These are phyloP conservation scores for Phyllostachys edulis DNA, from an alignment of 176 grass and related monocot species.

Conservation along the genomic window DNA sequence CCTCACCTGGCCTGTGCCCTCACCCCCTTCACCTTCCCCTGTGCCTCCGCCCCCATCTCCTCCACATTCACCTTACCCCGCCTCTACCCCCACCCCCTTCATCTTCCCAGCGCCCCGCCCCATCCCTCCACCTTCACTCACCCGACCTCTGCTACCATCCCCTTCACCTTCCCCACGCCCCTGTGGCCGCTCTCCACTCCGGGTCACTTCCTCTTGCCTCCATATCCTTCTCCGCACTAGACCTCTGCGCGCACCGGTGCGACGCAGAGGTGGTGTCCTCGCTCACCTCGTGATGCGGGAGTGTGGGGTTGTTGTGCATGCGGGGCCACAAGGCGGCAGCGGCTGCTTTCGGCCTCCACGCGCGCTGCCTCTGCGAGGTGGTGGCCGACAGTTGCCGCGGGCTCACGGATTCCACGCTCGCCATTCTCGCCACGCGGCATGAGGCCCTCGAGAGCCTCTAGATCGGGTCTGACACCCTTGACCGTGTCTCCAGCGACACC, in stretches of 20 bases:
- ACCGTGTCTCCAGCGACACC: constrained; percentile 70
- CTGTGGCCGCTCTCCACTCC: no score
- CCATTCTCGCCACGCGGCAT: constrained; percentile 74
- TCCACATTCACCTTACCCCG: no score
- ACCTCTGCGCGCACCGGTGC: constrained; percentile 77
- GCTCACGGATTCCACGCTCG: constrained; percentile 71
- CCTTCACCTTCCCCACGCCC: no score
- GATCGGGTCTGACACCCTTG: constrained; percentile 73
- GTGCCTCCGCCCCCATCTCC: no score
- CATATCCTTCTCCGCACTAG: constrained; percentile 29
- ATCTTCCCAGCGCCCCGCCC: no score
- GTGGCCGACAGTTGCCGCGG: constrained; percentile 73
- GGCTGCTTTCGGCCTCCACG: constrained; percentile 50
- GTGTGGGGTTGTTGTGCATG: constrained; percentile 57
- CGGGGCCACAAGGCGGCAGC: constrained; percentile 59
- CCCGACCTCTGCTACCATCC: no score
- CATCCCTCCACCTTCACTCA: no score
- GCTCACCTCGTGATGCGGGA: constrained; percentile 58
- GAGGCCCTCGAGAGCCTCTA: constrained; percentile 79
- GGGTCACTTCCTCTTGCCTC: no score
- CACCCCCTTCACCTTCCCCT: no score
- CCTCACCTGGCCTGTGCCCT: no score
- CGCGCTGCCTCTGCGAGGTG: constrained; percentile 63
- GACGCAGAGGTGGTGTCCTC: constrained; percentile 44
- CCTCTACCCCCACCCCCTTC: no score